Evolutionary conservation across 108 stramenopile species (phyloP).

Genomic region (Licmophora abbreviata): DNA sequence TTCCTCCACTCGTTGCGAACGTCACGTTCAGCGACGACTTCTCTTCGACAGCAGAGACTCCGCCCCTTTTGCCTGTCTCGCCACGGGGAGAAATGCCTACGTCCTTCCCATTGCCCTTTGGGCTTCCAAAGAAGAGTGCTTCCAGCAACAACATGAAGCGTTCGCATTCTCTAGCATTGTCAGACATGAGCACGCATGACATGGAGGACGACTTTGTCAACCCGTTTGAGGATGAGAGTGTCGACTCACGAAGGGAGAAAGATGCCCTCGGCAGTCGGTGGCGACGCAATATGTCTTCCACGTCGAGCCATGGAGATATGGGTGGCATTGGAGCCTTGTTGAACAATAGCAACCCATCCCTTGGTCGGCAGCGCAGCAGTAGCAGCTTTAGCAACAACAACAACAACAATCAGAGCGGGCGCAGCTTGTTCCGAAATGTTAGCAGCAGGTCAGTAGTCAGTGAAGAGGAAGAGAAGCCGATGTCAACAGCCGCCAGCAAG

Average conservation of each 20-base stretch:
- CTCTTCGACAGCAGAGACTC: too few species aligned
- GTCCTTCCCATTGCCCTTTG: constrained; percentile 3
- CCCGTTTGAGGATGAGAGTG: constrained; percentile 38
- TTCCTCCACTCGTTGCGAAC: too few species aligned
- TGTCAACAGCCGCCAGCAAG: constrained; percentile 3
- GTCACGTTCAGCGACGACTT: too few species aligned
- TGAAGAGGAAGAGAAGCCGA: background rate
- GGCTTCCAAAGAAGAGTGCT: background rate
- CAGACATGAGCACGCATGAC: constrained; percentile 14
- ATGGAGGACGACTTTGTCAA: constrained; percentile 32
- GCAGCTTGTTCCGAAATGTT: background rate
- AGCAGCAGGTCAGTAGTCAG: constrained; percentile 1
- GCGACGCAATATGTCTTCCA: too few species aligned
- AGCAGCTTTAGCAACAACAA: background rate
- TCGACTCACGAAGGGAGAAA: background rate
- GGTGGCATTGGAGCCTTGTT: constrained; percentile 13
- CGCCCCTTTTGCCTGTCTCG: background rate
- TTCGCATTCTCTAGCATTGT: constrained; percentile 25
- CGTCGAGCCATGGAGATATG: constrained; percentile 10
- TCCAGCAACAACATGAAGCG: constrained; percentile 8
- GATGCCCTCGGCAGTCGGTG: constrained; percentile 4
- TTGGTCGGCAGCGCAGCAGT: background rate
- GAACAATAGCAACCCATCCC: background rate
- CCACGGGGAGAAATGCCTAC: background rate
- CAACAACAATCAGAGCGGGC: background rate